These are phyloP conservation scores for Podospora comata DNA, from an alignment of 495 filamentous ascomycete genomes.

Conservation along the genomic window DNA sequence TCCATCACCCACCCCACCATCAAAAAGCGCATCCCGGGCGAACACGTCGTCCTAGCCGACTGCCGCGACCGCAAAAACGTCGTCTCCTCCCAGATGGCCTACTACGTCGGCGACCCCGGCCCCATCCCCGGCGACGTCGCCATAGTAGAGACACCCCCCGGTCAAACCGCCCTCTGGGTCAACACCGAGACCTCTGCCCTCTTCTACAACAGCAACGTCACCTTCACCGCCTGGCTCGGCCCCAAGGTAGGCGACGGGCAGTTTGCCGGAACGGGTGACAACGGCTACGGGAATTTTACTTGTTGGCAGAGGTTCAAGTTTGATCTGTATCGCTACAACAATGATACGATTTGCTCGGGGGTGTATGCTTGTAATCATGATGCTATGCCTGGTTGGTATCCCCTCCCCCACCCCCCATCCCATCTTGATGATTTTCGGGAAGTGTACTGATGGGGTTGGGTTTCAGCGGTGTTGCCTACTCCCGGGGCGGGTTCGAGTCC, in stretches of 20 bases:
- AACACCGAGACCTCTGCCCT: constrained; percentile 34
- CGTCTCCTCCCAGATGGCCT: constrained; percentile 39
- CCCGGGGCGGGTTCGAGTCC: neutral
- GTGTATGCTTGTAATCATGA: constrained; percentile 40
- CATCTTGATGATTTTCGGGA: neutral
- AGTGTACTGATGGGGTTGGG: neutral
- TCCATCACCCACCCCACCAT: neutral
- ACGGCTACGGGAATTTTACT: constrained; percentile 36
- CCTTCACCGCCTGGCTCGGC: constrained; percentile 34
- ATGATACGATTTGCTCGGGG: constrained; percentile 28
- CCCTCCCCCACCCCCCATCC: neutral
- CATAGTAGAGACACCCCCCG: constrained; percentile 26
- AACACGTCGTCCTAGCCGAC: constrained; percentile 36
- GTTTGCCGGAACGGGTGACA: constrained; percentile 37
- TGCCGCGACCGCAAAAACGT: constrained; percentile 23
- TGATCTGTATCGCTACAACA: constrained; percentile 32
- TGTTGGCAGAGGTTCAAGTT: constrained; percentile 36
- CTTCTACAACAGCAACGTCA: constrained; percentile 33
- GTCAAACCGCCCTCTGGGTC: constrained; percentile 34
- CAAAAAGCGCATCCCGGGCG: constrained; percentile 7
- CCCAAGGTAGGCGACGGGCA: constrained; percentile 31
- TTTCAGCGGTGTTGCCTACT: neutral
- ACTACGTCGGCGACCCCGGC: constrained; percentile 29
- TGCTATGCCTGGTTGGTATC: constrained; percentile 25
- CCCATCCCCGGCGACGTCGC: constrained; percentile 32